phyloP scores from a whole-genome alignment of 306 rosid genomes.

The Glycine latifolia region DNA sequence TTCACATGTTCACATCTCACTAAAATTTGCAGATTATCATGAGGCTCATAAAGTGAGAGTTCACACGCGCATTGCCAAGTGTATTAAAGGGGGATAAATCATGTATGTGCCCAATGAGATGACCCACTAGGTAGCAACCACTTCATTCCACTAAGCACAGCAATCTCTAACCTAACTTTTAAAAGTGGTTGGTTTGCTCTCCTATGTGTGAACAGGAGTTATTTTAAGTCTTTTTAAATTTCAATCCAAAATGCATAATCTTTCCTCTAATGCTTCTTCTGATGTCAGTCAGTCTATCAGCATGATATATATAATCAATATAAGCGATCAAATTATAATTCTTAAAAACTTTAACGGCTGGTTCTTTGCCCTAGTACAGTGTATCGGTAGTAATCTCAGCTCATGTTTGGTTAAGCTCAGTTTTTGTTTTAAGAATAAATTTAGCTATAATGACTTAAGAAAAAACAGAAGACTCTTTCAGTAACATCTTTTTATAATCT shows the following conservation, averaged over 20 bases:
- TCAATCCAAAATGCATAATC: not conserved
- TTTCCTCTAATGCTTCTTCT: not conserved
- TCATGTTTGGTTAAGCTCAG: too few relatives aligned
- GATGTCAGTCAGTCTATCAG: not conserved
- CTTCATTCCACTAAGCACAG: conserved; percentile 46
- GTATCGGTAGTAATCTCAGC: too few relatives aligned
- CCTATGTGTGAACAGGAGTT: not conserved
- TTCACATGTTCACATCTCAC: conserved; percentile 1
- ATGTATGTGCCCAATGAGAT: not conserved
- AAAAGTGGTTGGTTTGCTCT: not conserved
- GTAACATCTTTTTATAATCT: too few relatives aligned
- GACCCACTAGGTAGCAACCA: conserved; percentile 22
- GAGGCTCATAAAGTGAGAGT: not conserved
- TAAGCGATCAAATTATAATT: not conserved
- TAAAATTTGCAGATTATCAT: not conserved
- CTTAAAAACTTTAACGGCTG: not conserved
- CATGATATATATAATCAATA: conserved; percentile 12
- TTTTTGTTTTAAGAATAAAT: too few relatives aligned
- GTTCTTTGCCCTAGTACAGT: too few relatives aligned
- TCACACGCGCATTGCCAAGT: conserved; percentile 3
- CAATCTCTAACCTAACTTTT: not conserved
- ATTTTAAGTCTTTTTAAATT: not conserved
- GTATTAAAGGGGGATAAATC: not conserved
- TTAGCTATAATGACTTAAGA: too few relatives aligned
- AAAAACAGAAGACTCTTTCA: too few relatives aligned